Evolutionary conservation across 2,329 filamentous ascomycete species (phyloP).

Genomic region (Sarocladiaceae sp.): DNA sequence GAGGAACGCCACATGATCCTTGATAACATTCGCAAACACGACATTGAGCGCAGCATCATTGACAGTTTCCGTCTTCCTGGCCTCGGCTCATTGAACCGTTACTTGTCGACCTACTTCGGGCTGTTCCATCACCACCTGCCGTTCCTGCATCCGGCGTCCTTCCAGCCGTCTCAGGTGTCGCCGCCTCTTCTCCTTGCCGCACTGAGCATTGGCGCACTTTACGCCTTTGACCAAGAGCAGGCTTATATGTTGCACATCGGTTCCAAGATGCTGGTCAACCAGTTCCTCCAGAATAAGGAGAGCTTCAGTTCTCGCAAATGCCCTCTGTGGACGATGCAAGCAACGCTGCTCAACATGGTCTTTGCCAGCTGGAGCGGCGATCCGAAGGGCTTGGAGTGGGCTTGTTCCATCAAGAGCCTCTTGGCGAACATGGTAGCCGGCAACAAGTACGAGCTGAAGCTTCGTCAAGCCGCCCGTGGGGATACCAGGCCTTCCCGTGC

Average conservation of each 20-base stretch:
- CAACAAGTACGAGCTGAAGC: constrained; percentile 92
- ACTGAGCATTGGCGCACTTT: constrained; percentile 89
- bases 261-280: constrained; percentile 93
- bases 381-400: constrained; percentile 95
- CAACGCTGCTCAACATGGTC: constrained; percentile 94
- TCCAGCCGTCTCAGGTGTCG: constrained; percentile 72
- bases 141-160: constrained; percentile 89
- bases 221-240: constrained; percentile 95
- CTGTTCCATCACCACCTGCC: constrained; percentile 95
- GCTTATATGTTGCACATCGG: constrained; percentile 97
- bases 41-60: constrained; percentile 74
- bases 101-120: constrained; percentile 92
- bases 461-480: constrained; percentile 82
- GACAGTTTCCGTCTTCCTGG: constrained; percentile 86
- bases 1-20: constrained; percentile 80
- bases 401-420: constrained; percentile 96
- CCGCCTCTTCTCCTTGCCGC: constrained; percentile 82
- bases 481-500: constrained; percentile 67
- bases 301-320: constrained; percentile 98
- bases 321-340: constrained; percentile 97
- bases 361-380: constrained; percentile 99
- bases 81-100: constrained; percentile 76
- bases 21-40: constrained; percentile 76
- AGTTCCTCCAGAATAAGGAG: constrained; percentile 96
- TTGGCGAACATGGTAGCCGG: constrained; percentile 98